Percentiles rank a stretch among this genome's conserved stretches.
These are phyloP conservation scores for Fusarium temperatum DNA, from an alignment of 2,329 filamentous ascomycete species.

Conservation along the genomic window DNA sequence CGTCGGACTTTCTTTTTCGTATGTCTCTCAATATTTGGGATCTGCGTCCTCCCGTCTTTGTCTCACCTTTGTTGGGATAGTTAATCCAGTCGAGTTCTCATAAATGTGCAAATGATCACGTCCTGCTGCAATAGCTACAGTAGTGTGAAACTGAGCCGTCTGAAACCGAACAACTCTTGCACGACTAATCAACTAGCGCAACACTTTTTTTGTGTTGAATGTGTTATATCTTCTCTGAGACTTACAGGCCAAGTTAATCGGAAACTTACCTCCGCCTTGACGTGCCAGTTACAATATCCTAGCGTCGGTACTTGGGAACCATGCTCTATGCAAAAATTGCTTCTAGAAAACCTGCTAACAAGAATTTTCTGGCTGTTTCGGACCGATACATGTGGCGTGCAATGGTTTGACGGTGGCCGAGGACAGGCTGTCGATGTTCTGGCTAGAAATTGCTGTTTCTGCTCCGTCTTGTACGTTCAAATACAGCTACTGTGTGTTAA, in stretches of 20 bases:
- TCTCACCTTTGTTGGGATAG: background rate
- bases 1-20: slow-evolving; percentile 3
- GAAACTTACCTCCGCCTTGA: slow-evolving; percentile 14
- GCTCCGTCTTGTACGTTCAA: background rate
- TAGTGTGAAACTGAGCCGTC: slow-evolving; percentile 16
- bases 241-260: background rate
- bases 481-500: background rate
- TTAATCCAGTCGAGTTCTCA: background rate
- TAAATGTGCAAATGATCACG: slow-evolving; percentile 13
- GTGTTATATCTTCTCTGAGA: background rate
- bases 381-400: slow-evolving; percentile 1
- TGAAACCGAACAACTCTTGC: slow-evolving; percentile 5
- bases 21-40: background rate
- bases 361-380: slow-evolving; percentile 15
- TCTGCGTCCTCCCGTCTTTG: slow-evolving; percentile 1
- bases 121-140: background rate
- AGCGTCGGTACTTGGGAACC: slow-evolving; percentile 4
- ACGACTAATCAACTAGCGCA: slow-evolving; percentile 10
- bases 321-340: background rate
- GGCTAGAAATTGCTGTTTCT: background rate
- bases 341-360: slow-evolving; percentile 4
- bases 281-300: background rate
- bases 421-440: background rate
- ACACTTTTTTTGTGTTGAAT: background rate
- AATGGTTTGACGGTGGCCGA: background rate